Evolutionary conservation across 2,329 filamentous ascomycete genomes (phyloP).

Genomic region (Seiridium cupressi): DNA sequence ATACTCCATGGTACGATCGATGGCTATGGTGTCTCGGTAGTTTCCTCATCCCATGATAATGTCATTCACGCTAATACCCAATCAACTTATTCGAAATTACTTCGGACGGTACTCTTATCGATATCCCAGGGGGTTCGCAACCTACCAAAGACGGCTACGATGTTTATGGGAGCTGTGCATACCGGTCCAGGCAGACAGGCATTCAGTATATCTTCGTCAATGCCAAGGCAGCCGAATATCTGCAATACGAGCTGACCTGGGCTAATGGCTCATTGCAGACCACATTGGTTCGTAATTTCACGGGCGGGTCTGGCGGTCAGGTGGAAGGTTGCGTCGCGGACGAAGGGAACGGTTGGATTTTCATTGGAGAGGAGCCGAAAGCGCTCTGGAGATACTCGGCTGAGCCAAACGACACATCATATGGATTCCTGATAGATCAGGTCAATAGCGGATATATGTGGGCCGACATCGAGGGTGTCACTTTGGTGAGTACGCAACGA

Average conservation of each 20-base stretch:
- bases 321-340: conserved; percentile 54
- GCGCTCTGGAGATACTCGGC: conserved; percentile 52
- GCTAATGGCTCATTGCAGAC: conserved; percentile 40
- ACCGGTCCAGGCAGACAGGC: conserved; percentile 42
- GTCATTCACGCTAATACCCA: neutral
- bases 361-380: conserved; percentile 50
- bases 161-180: conserved; percentile 52
- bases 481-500: conserved; percentile 25
- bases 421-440: conserved; percentile 34
- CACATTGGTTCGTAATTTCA: conserved; percentile 48
- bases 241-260: conserved; percentile 49
- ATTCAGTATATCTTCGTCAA: conserved; percentile 56
- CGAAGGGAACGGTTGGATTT: conserved; percentile 47
- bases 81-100: conserved; percentile 44
- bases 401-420: conserved; percentile 38
- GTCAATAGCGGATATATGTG: conserved; percentile 46
- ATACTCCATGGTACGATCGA: conserved; percentile 47
- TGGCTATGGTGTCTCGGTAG: too few species aligned
- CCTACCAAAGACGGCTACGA: conserved; percentile 41
- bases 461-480: conserved; percentile 54
- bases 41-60: too few species aligned
- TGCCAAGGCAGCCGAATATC: conserved; percentile 50
- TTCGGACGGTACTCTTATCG: conserved; percentile 38
- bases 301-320: conserved; percentile 48
- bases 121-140: conserved; percentile 45